Conservation (phyloP, 1,139 yeast genomes). For the Candida sp. region DNA sequence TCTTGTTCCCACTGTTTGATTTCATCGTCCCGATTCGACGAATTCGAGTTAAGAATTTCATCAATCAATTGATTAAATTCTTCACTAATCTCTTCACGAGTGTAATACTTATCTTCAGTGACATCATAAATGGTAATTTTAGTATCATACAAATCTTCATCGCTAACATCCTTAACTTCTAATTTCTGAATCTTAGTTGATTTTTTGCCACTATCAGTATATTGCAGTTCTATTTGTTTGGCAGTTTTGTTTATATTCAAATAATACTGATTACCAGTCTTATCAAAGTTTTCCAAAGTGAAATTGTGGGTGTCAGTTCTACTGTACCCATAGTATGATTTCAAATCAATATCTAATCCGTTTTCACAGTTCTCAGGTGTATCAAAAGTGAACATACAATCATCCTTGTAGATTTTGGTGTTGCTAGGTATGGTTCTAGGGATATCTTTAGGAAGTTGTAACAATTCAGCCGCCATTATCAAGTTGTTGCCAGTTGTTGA, state of each 20-base stretch:
- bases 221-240: constrained; percentile 27
- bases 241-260: constrained; percentile 52
- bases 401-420: constrained; percentile 66
- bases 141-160: constrained; percentile 65
- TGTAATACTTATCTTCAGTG: constrained; percentile 18
- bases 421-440: constrained; percentile 15
- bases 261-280: constrained; percentile 51
- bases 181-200: constrained; percentile 64
- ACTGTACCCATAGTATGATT: constrained; percentile 65
- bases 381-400: constrained; percentile 78
- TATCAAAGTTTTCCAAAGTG: constrained; percentile 50
- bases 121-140: constrained; percentile 43
- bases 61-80: constrained; percentile 32
- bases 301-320: constrained; percentile 42
- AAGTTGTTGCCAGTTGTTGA: neutral
- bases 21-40: constrained; percentile 66
- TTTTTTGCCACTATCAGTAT: constrained; percentile 26
- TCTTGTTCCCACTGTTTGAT: constrained; percentile 93
- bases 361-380: constrained; percentile 55
- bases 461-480: constrained; percentile 1
- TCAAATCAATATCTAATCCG: constrained; percentile 74
- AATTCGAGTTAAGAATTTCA: constrained; percentile 58
- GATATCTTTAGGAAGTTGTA: constrained; percentile 19
- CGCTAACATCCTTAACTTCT: constrained; percentile 68
- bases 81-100: constrained; percentile 18